Evolutionary conservation across 495 filamentous ascomycete species (phyloP).

Genomic region (Coniosporium apollinis): DNA sequence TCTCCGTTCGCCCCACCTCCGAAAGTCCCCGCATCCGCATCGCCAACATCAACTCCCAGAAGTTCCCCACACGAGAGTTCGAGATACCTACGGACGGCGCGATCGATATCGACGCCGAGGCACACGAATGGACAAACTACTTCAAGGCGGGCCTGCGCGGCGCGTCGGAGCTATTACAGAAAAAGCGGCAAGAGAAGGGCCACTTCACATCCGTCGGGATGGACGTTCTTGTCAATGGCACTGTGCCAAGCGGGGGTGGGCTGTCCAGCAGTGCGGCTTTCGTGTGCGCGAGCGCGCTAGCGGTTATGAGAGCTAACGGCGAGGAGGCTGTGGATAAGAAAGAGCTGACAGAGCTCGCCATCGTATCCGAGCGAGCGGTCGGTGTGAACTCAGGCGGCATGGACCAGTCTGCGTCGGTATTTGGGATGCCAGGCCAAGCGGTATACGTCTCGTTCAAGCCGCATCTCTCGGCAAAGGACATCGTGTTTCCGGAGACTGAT

Average conservation of each 20-base stretch:
- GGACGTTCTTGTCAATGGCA: constrained; percentile 79
- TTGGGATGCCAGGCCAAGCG: constrained; percentile 68
- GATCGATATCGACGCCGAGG: constrained; percentile 23
- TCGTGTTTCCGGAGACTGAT: constrained; percentile 66
- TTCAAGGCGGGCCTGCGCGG: constrained; percentile 84
- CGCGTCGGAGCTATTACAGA: constrained; percentile 59
- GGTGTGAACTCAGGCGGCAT: constrained; percentile 95
- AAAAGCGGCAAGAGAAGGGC: constrained; percentile 35
- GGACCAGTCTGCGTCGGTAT: constrained; percentile 97
- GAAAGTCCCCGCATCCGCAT: constrained; percentile 41
- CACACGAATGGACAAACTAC: constrained; percentile 90
- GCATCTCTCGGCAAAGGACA: constrained; percentile 51
- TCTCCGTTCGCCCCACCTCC: constrained; percentile 38
- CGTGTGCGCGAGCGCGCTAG: constrained; percentile 76
- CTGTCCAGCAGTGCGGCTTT: constrained; percentile 90
- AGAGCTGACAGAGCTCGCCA: constrained; percentile 73
- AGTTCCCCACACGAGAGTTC: constrained; percentile 66
- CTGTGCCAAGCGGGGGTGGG: constrained; percentile 79
- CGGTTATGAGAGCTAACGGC: constrained; percentile 75
- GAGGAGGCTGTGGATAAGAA: constrained; percentile 68
- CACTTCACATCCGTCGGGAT: constrained; percentile 56
- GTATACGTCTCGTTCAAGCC: constrained; percentile 85
- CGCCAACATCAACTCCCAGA: constrained; percentile 58
- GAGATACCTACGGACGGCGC: constrained; percentile 36
- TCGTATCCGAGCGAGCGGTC: constrained; percentile 85